Evolutionary conservation across 306 rosid genomes (phyloP).

Genomic region (Bauhinia variegata): DNA sequence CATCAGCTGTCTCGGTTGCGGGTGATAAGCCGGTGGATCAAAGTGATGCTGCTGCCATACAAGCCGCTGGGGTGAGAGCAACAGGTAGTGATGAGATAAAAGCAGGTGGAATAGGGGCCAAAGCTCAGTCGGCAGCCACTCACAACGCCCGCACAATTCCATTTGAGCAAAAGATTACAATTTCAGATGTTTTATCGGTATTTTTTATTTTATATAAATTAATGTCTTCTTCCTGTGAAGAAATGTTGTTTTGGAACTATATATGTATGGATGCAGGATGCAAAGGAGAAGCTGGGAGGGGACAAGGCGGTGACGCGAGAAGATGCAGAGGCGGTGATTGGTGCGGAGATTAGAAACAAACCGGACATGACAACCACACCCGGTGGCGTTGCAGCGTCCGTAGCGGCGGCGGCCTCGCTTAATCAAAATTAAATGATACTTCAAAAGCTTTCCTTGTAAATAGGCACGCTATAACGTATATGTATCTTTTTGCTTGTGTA

Average conservation of each 20-base stretch:
- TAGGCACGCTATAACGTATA: too few species aligned
- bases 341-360: conserved; percentile 67
- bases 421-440: conserved; percentile 51
- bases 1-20: conserved; percentile 27
- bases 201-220: too few species aligned
- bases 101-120: conserved; percentile 44
- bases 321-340: conserved; percentile 64
- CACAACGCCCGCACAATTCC: conserved; percentile 31
- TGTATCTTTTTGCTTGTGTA: too few species aligned
- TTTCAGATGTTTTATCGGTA: conserved; percentile 53
- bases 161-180: conserved; percentile 33
- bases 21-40: conserved; percentile 54
- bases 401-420: conserved; percentile 57
- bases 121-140: conserved; percentile 55
- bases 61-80: conserved; percentile 57
- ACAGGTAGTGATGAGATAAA: conserved; percentile 26
- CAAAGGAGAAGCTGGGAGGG: conserved; percentile 36
- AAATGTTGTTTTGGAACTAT: too few species aligned
- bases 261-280: conserved; percentile 47
- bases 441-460: too few species aligned
- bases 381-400: conserved; percentile 62
- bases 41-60: conserved; percentile 59
- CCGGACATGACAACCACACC: conserved; percentile 58
- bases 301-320: conserved; percentile 67
- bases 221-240: too few species aligned